Base-by-base conservation (phyloP, 73 alveolate genomes). In the Paraurostyla sp. region DNA sequence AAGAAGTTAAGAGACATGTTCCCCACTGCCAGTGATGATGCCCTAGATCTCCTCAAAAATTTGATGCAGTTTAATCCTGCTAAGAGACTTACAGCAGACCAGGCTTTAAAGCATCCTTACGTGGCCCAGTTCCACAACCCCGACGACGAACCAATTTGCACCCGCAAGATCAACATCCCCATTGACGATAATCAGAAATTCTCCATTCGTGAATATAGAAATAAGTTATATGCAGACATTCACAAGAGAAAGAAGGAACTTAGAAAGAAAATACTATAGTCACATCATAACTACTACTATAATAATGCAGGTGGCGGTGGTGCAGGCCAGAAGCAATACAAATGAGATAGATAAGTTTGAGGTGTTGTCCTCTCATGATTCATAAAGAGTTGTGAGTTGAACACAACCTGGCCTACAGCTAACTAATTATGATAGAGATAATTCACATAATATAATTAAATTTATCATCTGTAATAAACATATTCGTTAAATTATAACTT, bases 101-200 rank as follows among this genome's bases (percentile, higher is more conserved):
- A 96, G 54, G 99, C 98, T 0, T 62, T 96, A 52, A 45, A 80
- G 58, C 98, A 95, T 88, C 97, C 97, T 51, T 96, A 94, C 84
- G 95, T 97, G 15, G 91, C 97, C 16, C 96, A 96, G 62, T 97
- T 96, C 90, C 98, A 94, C 68, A 85, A 96, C 60, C 93, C 92
- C 22, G 98, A 88, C 25, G 99, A 94, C 60, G 99, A 97, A 71
- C 93, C 94, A 16, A 95, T 63, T 30, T 96, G 99, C 93, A 89
- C 71, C 33, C 90, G 85, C 62, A 92, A 90, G 50, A 97, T 97
- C 23, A 86, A 56, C 29, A 97, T 97, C 36, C 92, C 98, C 4
- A 91, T 95, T 56, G 97, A 96, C 80, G 99, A 96, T 73, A 93
- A 93, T 87, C 80, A 82, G 38, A 96, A 96, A 58, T 96, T 84